Base-by-base conservation (phyloP, 1,284 basidiomycete species). In the Hemileia vastatrix region DNA sequence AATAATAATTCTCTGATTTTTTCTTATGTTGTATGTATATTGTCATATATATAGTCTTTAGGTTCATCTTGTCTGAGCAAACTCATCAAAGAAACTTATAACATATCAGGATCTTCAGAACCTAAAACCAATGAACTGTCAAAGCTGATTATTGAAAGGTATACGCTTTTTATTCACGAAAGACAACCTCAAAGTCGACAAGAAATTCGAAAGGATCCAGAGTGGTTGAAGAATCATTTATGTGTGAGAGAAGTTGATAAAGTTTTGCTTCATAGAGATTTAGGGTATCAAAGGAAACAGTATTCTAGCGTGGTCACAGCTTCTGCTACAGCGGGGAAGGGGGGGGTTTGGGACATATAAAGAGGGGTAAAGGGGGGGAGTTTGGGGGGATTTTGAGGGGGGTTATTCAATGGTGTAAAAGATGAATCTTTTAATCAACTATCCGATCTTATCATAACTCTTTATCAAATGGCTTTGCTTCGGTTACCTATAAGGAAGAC, bases 101-200 rank as follows among this genome's bases (percentile, higher is more conserved):
- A 65, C n/a, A 65, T 70, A 9, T n/a, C n/a, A n/a, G n/a, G n/a
- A n/a, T n/a, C n/a, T n/a, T n/a, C n/a, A n/a, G 68, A 69, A 33
- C n/a, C n/a, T n/a, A 63, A 67, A 11, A 65, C 72, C 6, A 54
- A 57, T 43, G 70, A 70, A 49, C 68, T 75, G 55, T 68, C 69
- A 44, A 67, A 65, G 13, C 67, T 72, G n/a, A 60, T 76, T 2
- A 62, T 76, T 11, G 75, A 76, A 64, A 66, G 75, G 5, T 73
- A 72, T 31, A 72, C 74, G 2, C 64, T 76, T n/a, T 76, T 76
- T 60, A 62, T 76, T 6, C 74, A 74, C 19, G 74, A 76, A 54
- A 69, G 72, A 64, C 65, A 68, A 18, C 67, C 69, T 33, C 59
- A 65, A 43, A 55, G 65, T 2, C 55, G 67, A n/a, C 59, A 64